Conservation (phyloP, 257 asterid genomes). For the Ballota nigra region DNA sequence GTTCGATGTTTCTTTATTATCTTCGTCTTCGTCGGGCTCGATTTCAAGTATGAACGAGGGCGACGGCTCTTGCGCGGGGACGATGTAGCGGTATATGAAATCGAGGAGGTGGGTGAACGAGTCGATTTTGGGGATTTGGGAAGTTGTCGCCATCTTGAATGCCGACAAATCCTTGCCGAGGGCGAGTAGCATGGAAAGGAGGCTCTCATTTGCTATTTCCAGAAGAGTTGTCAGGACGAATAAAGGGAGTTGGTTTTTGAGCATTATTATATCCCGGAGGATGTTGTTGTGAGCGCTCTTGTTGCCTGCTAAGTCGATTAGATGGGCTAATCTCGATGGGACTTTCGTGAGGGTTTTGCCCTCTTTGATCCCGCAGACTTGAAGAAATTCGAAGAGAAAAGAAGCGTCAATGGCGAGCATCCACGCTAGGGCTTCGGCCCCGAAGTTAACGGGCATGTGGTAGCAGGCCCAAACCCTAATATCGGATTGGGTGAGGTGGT, state of each 20-base stretch:
- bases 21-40: background rate
- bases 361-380: slow-evolving; percentile 34
- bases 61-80: slow-evolving; percentile 31
- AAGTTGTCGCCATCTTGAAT: slow-evolving; percentile 28
- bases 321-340: slow-evolving; percentile 40
- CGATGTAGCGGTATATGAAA: slow-evolving; percentile 48
- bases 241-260: slow-evolving; percentile 69
- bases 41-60: slow-evolving; percentile 18
- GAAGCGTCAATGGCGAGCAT: slow-evolving; percentile 60
- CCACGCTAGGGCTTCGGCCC: slow-evolving; percentile 55
- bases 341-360: slow-evolving; percentile 31
- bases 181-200: slow-evolving; percentile 34
- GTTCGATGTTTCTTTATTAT: background rate
- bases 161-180: slow-evolving; percentile 42
- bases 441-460: slow-evolving; percentile 37
- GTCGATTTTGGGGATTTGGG: background rate
- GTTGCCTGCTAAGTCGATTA: slow-evolving; percentile 43
- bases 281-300: slow-evolving; percentile 47
- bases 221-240: slow-evolving; percentile 43
- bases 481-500: slow-evolving; percentile 32
- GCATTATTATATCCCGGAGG: slow-evolving; percentile 51
- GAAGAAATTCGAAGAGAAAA: slow-evolving; percentile 56
- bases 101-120: slow-evolving; percentile 45
- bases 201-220: slow-evolving; percentile 37
- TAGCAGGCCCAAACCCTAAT: slow-evolving; percentile 44